A percentile compares a stretch with the other conserved stretches of the same genome.
Conservation (phyloP, 495 filamentous ascomycete species). For the Daldinia concentrica region DNA sequence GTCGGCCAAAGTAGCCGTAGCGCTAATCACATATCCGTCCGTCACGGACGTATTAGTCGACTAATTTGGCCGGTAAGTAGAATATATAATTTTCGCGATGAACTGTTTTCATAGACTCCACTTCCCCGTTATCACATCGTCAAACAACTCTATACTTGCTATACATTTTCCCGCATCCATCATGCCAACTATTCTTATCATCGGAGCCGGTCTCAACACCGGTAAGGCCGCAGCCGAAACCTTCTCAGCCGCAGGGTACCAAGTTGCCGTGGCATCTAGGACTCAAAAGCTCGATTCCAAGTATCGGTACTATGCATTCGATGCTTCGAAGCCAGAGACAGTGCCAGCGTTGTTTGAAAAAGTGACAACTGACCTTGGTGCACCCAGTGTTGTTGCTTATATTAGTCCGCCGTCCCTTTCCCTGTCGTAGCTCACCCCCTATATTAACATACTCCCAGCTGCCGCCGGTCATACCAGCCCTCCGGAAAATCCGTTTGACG, state of each 20-base stretch:
- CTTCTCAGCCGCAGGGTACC: constrained; percentile 55
- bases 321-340: constrained; percentile 51
- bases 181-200: constrained; percentile 51
- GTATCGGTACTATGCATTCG: constrained; percentile 50
- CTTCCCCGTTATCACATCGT: neutral
- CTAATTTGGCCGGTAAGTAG: neutral
- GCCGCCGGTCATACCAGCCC: neutral
- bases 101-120: neutral
- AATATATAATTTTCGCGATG: neutral
- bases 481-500: constrained; percentile 25
- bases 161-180: neutral
- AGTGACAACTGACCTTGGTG: constrained; percentile 53
- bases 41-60: neutral
- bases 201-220: constrained; percentile 54
- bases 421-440: neutral
- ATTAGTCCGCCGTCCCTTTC: constrained; percentile 40
- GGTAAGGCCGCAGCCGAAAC: constrained; percentile 50
- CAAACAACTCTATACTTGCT: neutral
- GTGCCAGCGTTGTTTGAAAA: constrained; percentile 52
- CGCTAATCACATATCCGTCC: neutral
- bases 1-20: neutral
- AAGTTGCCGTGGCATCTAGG: constrained; percentile 55
- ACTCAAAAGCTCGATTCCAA: constrained; percentile 37
- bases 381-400: constrained; percentile 45
- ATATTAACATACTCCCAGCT: constrained; percentile 15